Conservation (phyloP, 1,139 yeast species). For the Hyphopichia fennica region DNA sequence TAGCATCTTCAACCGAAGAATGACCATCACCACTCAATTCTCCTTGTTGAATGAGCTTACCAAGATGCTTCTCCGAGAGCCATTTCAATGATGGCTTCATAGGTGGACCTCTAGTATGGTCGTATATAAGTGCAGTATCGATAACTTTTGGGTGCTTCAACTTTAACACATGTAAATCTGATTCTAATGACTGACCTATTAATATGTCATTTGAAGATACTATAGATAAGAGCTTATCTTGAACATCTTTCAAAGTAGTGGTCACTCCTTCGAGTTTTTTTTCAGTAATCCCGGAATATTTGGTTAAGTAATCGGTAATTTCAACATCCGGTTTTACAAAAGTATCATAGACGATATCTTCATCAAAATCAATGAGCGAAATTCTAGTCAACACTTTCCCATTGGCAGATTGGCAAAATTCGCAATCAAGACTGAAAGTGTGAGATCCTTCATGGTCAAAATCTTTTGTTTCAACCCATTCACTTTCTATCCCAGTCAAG, state of each 20-base stretch:
- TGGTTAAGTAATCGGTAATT: conserved; percentile 78
- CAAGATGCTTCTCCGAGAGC: conserved; percentile 57
- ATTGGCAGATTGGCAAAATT: conserved; percentile 69
- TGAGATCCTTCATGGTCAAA: conserved; percentile 57
- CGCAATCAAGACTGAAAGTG: conserved; percentile 87
- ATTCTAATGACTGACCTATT: conserved; percentile 73
- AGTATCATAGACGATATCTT: conserved; percentile 63
- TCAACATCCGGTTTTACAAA: conserved; percentile 73
- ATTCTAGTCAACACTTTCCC: conserved; percentile 77
- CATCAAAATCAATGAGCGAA: conserved; percentile 67
- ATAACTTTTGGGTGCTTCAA: conserved; percentile 65
- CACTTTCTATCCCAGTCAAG: conserved; percentile 11
- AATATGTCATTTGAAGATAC: conserved; percentile 53
- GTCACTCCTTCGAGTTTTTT: conserved; percentile 62
- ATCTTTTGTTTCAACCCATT: conserved; percentile 59
- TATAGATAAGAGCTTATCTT: conserved; percentile 45
- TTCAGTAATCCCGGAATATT: conserved; percentile 83
- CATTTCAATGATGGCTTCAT: conserved; percentile 74
- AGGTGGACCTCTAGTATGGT: conserved; percentile 80
- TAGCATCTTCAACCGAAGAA: conserved; percentile 84
- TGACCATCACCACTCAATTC: conserved; percentile 63
- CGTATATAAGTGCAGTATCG: conserved; percentile 65
- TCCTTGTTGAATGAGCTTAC: conserved; percentile 59
- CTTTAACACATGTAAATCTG: conserved; percentile 61
- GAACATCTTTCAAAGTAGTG: conserved; percentile 68